These are phyloP conservation scores for Tetradesmus lagerheimii DNA, from an alignment of 139 green algal genomes.

Conservation along the genomic window DNA sequence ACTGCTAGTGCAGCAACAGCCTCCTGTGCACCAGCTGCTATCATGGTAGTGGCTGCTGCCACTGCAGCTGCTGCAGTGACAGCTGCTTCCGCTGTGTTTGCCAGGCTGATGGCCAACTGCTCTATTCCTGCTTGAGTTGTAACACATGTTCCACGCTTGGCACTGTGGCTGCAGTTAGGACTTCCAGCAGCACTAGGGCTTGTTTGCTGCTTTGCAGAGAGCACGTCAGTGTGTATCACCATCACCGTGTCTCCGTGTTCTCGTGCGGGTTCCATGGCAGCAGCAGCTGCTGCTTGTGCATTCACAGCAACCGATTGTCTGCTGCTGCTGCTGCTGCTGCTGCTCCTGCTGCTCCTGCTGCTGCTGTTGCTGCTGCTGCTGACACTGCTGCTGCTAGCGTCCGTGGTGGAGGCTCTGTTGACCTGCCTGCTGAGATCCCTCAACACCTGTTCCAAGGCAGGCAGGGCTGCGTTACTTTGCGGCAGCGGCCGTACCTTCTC, in stretches of 20 bases:
- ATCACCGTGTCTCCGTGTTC: no score
- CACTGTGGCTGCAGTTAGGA: background rate
- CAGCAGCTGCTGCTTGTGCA: background rate
- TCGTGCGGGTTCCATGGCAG: no score
- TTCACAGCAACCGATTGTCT: no score
- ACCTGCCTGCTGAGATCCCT: background rate
- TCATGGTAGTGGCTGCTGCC: background rate
- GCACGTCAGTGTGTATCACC: no score
- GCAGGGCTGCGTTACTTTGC: background rate
- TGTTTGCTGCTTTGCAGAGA: background rate
- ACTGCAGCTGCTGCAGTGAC: background rate
- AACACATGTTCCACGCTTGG: background rate
- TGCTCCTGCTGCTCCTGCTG: background rate
- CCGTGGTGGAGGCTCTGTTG: background rate
- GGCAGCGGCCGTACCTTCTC: background rate
- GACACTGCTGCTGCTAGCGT: no score
- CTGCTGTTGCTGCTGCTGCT: no score
- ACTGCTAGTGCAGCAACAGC: background rate
- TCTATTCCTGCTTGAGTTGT: background rate
- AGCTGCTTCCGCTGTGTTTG: background rate
- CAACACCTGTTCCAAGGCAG: background rate
- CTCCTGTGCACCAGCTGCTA: background rate
- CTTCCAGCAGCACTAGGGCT: no score
- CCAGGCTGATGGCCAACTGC: background rate
- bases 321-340: background rate